phyloP scores from a whole-genome alignment of 2,329 filamentous ascomycete species.

The Aspergillus hortae region DNA sequence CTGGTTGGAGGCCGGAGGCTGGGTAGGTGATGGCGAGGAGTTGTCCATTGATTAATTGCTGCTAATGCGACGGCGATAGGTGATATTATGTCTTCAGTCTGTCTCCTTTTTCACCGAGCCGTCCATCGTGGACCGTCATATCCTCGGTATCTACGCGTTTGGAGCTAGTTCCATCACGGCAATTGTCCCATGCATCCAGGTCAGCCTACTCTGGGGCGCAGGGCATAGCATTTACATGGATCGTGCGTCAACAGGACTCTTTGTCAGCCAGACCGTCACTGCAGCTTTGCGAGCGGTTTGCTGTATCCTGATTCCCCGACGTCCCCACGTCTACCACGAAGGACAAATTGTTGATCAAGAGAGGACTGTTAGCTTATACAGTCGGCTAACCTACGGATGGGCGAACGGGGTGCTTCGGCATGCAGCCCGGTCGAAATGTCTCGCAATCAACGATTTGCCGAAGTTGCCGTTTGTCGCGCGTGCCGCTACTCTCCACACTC shows the following conservation, averaged over 20 bases:
- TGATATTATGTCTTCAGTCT: conserved; percentile 30
- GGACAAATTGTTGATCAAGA: conserved; percentile 61
- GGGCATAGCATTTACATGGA: conserved; percentile 8
- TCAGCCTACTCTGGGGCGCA: conserved; percentile 30
- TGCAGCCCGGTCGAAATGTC: conserved; percentile 55
- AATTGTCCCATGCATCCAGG: conserved; percentile 20
- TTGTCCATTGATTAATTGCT: too few relatives aligned
- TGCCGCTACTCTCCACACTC: conserved; percentile 51
- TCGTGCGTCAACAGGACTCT: conserved; percentile 42
- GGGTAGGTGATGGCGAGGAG: conserved; percentile 51
- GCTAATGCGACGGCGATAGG: conserved; percentile 12
- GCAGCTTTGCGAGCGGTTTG: conserved; percentile 24
- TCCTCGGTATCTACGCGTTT: conserved; percentile 29
- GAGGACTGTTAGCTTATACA: conserved; percentile 58
- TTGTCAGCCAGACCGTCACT: conserved; percentile 47
- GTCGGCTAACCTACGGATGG: conserved; percentile 66
- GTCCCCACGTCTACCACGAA: conserved; percentile 63
- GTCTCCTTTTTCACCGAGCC: conserved; percentile 33
- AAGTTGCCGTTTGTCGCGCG: conserved; percentile 56
- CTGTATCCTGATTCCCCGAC: conserved; percentile 59
- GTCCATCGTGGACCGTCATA: conserved; percentile 29
- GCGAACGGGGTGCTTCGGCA: conserved; percentile 51
- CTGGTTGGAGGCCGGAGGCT: conserved; percentile 59
- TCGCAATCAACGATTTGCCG: conserved; percentile 62
- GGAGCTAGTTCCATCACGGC: conserved; percentile 25